A percentile compares a stretch with the other conserved stretches of the same genome.
Conservation (phyloP, 179 eudicot genomes). For the Beta lomatogona region DNA sequence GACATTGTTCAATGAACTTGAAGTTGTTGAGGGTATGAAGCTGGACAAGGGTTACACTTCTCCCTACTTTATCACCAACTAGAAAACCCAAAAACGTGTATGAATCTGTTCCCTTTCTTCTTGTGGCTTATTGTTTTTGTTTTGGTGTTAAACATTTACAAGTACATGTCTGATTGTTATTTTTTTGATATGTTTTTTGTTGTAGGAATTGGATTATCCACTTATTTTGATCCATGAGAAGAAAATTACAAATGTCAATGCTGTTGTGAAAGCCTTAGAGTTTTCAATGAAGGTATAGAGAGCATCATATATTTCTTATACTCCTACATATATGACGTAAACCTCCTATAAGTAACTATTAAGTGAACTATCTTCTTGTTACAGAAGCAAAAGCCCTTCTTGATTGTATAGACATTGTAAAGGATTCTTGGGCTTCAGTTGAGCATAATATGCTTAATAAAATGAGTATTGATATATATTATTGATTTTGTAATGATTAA, state of each 20-base stretch:
- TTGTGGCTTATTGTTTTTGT: neutral
- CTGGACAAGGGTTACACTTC: constrained; percentile 88
- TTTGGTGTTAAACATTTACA: neutral
- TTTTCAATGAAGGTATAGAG: constrained; percentile 45
- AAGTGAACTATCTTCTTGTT: neutral
- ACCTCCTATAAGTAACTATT: constrained; percentile 25
- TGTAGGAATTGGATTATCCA: constrained; percentile 58
- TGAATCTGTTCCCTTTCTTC: constrained; percentile 12
- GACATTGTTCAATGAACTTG: constrained; percentile 74
- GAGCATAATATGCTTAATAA: too few species aligned
- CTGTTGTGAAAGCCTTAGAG: constrained; percentile 53
- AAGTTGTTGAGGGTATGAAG: constrained; percentile 95
- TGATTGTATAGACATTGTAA: too few species aligned
- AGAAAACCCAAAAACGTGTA: constrained; percentile 83
- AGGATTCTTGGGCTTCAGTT: too few species aligned
- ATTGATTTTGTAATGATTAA: too few species aligned
- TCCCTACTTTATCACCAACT: constrained; percentile 75
- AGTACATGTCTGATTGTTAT: too few species aligned
- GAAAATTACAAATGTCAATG: constrained; percentile 49
- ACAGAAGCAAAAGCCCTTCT: constrained; percentile 86
- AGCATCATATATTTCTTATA: neutral
- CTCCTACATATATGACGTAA: neutral
- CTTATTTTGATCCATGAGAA: constrained; percentile 51
- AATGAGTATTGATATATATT: too few species aligned
- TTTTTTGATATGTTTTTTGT: constrained; percentile 1